Percentiles rank a stretch among this genome's conserved stretches.
Conservation (phyloP, 2,329 filamentous ascomycete species). For the Dothideomycetes sp. region DNA sequence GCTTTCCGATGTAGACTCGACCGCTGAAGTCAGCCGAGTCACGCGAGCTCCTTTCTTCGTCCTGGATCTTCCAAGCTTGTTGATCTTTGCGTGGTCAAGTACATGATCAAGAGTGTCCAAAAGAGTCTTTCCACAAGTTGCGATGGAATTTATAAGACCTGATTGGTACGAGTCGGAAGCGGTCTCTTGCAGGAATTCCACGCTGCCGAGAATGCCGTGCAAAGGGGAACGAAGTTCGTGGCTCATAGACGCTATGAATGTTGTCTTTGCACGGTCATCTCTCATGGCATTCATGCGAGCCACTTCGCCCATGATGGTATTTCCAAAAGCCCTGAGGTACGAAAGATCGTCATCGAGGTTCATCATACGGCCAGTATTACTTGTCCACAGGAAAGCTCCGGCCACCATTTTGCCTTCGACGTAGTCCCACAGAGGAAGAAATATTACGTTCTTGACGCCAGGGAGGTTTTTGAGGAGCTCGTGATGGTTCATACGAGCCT, state of each 20-base stretch:
- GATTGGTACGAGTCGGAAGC: conserved; percentile 31
- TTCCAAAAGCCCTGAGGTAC: conserved; percentile 30
- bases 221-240: conserved; percentile 41
- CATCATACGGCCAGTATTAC: conserved; percentile 30
- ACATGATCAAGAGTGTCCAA: conserved; percentile 37
- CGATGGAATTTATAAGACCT: conserved; percentile 38
- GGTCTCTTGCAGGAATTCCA: conserved; percentile 40
- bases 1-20: conserved; percentile 9
- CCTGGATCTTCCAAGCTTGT: conserved; percentile 24
- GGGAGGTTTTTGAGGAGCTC: conserved; percentile 31
- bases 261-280: conserved; percentile 39
- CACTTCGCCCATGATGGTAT: conserved; percentile 32
- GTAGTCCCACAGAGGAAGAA: conserved; percentile 45
- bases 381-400: conserved; percentile 31
- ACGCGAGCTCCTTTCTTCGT: conserved; percentile 18
- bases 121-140: conserved; percentile 40
- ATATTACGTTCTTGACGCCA: conserved; percentile 31
- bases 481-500: conserved; percentile 27
- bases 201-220: conserved; percentile 38
- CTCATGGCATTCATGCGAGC: conserved; percentile 29
- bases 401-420: conserved; percentile 30
- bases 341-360: conserved; percentile 28
- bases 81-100: conserved; percentile 37
- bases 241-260: conserved; percentile 42
- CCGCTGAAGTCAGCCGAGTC: neutral